Percentiles rank a stretch among this genome's conserved stretches.
Conservation (phyloP, 257 asterid species). For the Capsicum baccatum region DNA sequence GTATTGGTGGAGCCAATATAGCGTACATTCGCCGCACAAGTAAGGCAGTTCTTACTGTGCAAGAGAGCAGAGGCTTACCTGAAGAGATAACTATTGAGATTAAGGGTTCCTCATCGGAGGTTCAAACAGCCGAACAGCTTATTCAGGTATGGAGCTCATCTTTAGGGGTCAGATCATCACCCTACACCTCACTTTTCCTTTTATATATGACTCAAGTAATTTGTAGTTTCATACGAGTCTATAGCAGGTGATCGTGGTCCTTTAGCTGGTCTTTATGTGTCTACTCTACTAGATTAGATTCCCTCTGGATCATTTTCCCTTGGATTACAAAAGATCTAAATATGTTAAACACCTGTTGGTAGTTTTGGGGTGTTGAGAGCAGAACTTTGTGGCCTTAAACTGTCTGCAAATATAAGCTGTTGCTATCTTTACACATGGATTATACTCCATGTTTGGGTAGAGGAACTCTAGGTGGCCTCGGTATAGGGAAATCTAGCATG, state of each 20-base stretch:
- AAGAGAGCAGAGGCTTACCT: slow-evolving; percentile 70
- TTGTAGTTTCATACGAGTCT: slow-evolving; percentile 12
- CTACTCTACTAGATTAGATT: neutral
- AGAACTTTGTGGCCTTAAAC: slow-evolving; percentile 1
- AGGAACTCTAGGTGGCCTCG: neutral
- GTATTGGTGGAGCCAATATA: slow-evolving; percentile 74
- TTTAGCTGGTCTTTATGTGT: slow-evolving; percentile 10
- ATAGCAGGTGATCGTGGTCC: neutral
- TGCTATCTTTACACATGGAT: neutral
- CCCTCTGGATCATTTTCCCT: neutral
- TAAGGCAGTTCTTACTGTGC: slow-evolving; percentile 78
- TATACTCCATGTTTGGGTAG: neutral
- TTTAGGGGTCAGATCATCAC: neutral
- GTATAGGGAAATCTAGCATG: neutral
- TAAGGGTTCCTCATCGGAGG: slow-evolving; percentile 83
- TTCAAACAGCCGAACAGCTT: slow-evolving; percentile 81
- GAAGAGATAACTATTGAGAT: slow-evolving; percentile 88
- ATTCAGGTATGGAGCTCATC: slow-evolving; percentile 59
- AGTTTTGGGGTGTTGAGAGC: neutral
- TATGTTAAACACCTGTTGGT: neutral
- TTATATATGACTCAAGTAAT: slow-evolving; percentile 2
- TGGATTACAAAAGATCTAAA: neutral
- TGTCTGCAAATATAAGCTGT: neutral
- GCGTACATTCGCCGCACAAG: slow-evolving; percentile 78
- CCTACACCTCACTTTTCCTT: neutral